Conservation (phyloP, 495 filamentous ascomycete genomes). For the Xylona heveae region DNA sequence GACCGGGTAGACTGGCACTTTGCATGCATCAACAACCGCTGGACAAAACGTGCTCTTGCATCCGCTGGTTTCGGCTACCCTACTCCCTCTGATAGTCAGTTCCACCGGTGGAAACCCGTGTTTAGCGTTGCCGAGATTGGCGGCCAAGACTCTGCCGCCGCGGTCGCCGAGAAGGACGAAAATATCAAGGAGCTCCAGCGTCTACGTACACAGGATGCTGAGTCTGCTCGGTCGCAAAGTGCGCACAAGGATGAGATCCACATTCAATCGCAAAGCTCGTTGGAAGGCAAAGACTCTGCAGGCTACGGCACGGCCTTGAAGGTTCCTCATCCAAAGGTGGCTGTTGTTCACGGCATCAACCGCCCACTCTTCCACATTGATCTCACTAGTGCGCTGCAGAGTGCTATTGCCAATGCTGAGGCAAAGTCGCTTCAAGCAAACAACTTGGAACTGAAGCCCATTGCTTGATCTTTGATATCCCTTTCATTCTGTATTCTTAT, state of each 20-base stretch:
- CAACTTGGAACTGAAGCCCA: no score
- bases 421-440: no score
- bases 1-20: conserved; percentile 91
- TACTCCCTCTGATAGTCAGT: conserved; percentile 19
- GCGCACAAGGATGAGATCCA: conserved; percentile 6
- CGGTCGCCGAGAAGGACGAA: conserved; percentile 29
- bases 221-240: neutral
- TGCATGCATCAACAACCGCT: conserved; percentile 83
- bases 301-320: neutral
- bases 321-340: conserved; percentile 14
- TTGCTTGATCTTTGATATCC: no score
- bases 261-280: conserved; percentile 12
- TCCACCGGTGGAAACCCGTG: conserved; percentile 79
- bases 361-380: conserved; percentile 90
- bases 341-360: conserved; percentile 66
- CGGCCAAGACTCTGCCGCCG: conserved; percentile 45
- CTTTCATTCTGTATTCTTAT: no score
- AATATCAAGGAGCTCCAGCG: conserved; percentile 33
- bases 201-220: conserved; percentile 12
- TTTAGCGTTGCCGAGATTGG: conserved; percentile 86
- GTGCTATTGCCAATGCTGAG: conserved; percentile 62
- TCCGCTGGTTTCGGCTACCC: conserved; percentile 87
- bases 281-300: neutral
- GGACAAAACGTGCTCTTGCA: conserved; percentile 91
- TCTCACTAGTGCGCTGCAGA: conserved; percentile 75